Conservation (phyloP, 805 yeast species). For the Vanderwaltozyma polyspora region DNA sequence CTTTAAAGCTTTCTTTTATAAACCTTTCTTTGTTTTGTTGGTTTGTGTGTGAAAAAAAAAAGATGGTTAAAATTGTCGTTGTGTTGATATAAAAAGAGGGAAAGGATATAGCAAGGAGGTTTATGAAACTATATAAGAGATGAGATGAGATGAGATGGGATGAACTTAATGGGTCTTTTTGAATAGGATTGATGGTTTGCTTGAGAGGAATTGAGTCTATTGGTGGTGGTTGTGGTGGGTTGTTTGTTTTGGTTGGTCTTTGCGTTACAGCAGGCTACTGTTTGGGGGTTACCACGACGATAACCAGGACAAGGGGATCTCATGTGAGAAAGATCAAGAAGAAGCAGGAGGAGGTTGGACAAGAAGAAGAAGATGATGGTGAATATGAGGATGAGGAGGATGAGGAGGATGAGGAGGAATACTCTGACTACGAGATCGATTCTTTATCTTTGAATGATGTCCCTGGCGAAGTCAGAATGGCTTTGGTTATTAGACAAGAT, state of each 20-base stretch:
- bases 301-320: slow-evolving; percentile 4
- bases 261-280: slow-evolving; percentile 23
- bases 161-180: too few species aligned
- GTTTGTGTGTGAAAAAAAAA: too few species aligned
- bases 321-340: slow-evolving; percentile 8
- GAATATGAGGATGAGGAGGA: slow-evolving; percentile 23
- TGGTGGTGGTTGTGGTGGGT: background rate
- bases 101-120: too few species aligned
- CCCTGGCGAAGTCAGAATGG: slow-evolving; percentile 79
- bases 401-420: slow-evolving; percentile 36
- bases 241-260: too few species aligned
- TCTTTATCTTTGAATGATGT: slow-evolving; percentile 50
- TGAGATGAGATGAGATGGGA: too few species aligned
- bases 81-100: too few species aligned
- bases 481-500: slow-evolving; percentile 78
- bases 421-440: slow-evolving; percentile 47
- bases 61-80: too few species aligned
- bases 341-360: slow-evolving; percentile 8
- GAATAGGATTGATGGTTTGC: too few species aligned
- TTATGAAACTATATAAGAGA: too few species aligned
- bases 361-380: slow-evolving; percentile 17
- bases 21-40: too few species aligned
- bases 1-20: too few species aligned
- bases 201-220: too few species aligned
- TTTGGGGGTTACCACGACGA: slow-evolving; percentile 21